Evolutionary conservation across 495 filamentous ascomycete genomes (phyloP).

Genomic region (Cenococcum geophilum): DNA sequence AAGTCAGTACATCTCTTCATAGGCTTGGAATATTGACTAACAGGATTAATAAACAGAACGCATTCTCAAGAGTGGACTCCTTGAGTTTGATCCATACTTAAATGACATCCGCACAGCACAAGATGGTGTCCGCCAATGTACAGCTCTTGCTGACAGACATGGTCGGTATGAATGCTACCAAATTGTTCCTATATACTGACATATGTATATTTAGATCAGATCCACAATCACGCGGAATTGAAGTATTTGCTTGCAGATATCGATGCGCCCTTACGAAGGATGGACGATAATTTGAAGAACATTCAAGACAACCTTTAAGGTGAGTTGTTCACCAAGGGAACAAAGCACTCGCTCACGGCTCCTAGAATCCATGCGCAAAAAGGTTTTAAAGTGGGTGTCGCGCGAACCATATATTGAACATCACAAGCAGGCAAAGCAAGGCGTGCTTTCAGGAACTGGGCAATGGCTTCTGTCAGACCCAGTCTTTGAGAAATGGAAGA

Average conservation of each 20-base stretch:
- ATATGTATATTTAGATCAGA: background rate
- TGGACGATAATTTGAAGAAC: slow-evolving; percentile 26
- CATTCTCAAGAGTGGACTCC: background rate
- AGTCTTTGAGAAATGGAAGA: slow-evolving; percentile 27
- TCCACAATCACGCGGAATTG: slow-evolving; percentile 11
- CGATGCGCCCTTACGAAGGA: slow-evolving; percentile 15
- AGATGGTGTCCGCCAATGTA: slow-evolving; percentile 6
- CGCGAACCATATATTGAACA: slow-evolving; percentile 4
- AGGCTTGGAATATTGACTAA: slow-evolving; percentile 11
- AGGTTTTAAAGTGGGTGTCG: background rate
- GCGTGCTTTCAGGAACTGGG: slow-evolving; percentile 24
- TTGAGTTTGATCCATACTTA: slow-evolving; percentile 9
- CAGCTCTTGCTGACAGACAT: slow-evolving; percentile 9
- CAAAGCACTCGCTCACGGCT: slow-evolving; percentile 2
- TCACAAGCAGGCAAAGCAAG: slow-evolving; percentile 24
- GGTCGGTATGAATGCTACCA: slow-evolving; percentile 8
- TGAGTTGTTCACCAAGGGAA: slow-evolving; percentile 8
- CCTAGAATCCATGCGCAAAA: background rate
- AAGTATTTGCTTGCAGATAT: slow-evolving; percentile 15
- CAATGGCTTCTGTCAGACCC: slow-evolving; percentile 30
- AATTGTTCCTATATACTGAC: slow-evolving; percentile 4
- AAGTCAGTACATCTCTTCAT: slow-evolving; percentile 13
- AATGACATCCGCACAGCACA: slow-evolving; percentile 12
- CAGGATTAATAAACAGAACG: slow-evolving; percentile 5
- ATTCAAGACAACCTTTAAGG: slow-evolving; percentile 23